A percentile compares a stretch with the other conserved stretches of the same genome.
These are phyloP conservation scores for Alternaria gansuensis DNA, from an alignment of 2,329 filamentous ascomycete species.

Conservation along the genomic window DNA sequence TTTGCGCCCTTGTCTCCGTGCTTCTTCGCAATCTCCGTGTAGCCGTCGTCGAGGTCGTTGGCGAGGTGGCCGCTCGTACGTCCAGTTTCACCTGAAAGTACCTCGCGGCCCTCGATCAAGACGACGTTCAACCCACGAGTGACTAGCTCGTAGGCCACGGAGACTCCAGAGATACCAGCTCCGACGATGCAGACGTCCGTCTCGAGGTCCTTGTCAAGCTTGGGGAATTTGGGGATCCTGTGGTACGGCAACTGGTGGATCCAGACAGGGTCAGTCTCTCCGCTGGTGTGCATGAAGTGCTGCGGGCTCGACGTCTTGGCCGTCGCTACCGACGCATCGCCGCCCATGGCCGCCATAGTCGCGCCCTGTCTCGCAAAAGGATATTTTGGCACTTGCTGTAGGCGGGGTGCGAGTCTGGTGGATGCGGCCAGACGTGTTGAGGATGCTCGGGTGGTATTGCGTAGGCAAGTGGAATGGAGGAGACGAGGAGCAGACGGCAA, in stretches of 20 bases:
- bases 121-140: constrained; percentile 60
- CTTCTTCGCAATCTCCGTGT: constrained; percentile 61
- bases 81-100: constrained; percentile 63
- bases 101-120: constrained; percentile 64
- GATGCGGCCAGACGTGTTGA: constrained; percentile 8
- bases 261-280: constrained; percentile 64
- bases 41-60: constrained; percentile 64
- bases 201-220: constrained; percentile 56
- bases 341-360: constrained; percentile 27
- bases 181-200: constrained; percentile 63
- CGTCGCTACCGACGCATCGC: constrained; percentile 14
- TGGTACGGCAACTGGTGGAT: constrained; percentile 60
- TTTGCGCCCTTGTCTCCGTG: constrained; percentile 62
- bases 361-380: constrained; percentile 14
- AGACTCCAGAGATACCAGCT: constrained; percentile 63
- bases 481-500: constrained; percentile 27
- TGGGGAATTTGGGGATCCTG: constrained; percentile 56
- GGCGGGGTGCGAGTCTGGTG: constrained; percentile 7
- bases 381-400: constrained; percentile 6
- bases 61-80: constrained; percentile 65
- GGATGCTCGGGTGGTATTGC: constrained; percentile 10
- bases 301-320: constrained; percentile 33
- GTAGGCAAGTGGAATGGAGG: constrained; percentile 16
- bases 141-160: constrained; percentile 64
- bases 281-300: constrained; percentile 59